Percentiles rank a stretch among this genome's conserved stretches.
phyloP scores from a whole-genome alignment of 2,329 filamentous ascomycete species.

The Pseudogymnoascus sp. region DNA sequence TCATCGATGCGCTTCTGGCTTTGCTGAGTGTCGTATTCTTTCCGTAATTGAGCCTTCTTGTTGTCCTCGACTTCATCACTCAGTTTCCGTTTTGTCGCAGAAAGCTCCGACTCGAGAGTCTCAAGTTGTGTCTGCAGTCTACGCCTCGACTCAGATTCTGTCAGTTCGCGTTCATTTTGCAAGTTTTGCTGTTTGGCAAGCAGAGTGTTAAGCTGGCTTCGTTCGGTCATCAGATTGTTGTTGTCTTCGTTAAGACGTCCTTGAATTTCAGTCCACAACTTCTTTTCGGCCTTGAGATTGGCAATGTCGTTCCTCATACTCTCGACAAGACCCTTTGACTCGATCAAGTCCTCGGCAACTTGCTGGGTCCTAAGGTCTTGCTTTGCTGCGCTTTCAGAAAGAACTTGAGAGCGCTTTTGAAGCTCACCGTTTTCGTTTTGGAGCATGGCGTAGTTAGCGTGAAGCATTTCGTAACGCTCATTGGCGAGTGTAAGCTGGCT shows the following conservation, averaged over 20 bases:
- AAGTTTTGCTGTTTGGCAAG: conserved; percentile 79
- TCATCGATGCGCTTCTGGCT: conserved; percentile 89
- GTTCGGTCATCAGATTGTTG: conserved; percentile 74
- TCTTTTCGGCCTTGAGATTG: conserved; percentile 91
- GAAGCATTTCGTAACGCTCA: conserved; percentile 81
- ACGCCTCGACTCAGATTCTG: conserved; percentile 72
- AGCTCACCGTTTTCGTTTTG: conserved; percentile 80
- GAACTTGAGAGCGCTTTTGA: conserved; percentile 67
- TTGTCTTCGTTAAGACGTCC: conserved; percentile 82
- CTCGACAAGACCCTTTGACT: conserved; percentile 71
- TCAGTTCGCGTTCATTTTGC: conserved; percentile 82
- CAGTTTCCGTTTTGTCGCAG: conserved; percentile 71
- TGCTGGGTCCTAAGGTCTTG: conserved; percentile 87
- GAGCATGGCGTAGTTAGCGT: conserved; percentile 75
- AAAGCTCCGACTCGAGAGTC: conserved; percentile 68
- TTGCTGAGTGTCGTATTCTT: conserved; percentile 85
- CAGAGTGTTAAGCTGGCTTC: conserved; percentile 71
- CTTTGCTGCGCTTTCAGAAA: conserved; percentile 78
- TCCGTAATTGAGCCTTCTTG: conserved; percentile 72
- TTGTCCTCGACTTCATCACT: conserved; percentile 74
- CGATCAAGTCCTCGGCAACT: conserved; percentile 85
- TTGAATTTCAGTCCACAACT: conserved; percentile 89
- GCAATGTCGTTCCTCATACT: conserved; percentile 84
- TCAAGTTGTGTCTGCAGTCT: conserved; percentile 73
- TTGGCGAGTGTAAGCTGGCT: conserved; percentile 75